Evolutionary conservation across 2,329 filamentous ascomycete genomes (phyloP).

Genomic region (Teratosphaeria destructans): DNA sequence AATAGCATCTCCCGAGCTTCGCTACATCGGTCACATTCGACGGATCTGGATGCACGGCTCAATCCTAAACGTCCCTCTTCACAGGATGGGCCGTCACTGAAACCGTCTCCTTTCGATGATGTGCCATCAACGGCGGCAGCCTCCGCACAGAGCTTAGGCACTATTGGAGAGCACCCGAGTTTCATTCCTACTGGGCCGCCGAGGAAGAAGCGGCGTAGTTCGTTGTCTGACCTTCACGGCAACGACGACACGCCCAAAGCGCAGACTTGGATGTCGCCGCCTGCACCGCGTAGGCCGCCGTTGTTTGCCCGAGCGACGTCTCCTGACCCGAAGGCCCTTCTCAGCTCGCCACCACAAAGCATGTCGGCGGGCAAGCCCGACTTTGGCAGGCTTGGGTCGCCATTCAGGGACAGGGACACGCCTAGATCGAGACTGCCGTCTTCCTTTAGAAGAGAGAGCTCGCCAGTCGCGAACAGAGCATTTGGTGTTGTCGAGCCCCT

Average conservation of each 20-base stretch:
- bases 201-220: constrained; percentile 79
- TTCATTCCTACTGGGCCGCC: constrained; percentile 35
- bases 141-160: constrained; percentile 28
- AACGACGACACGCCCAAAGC: constrained; percentile 42
- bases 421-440: constrained; percentile 24
- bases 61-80: constrained; percentile 43
- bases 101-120: constrained; percentile 6
- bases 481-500: constrained; percentile 10
- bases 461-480: constrained; percentile 22
- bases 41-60: constrained; percentile 52
- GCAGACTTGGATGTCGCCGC: constrained; percentile 9
- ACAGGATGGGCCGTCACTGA: constrained; percentile 35
- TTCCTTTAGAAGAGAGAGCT: constrained; percentile 35
- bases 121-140: constrained; percentile 1
- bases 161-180: constrained; percentile 40
- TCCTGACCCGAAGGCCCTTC: constrained; percentile 19
- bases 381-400: constrained; percentile 30
- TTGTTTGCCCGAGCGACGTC: constrained; percentile 7
- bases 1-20: constrained; percentile 57
- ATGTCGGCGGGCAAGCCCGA: constrained; percentile 28
- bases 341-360: constrained; percentile 27
- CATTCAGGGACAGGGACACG: constrained; percentile 17
- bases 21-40: constrained; percentile 63
- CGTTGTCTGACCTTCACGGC: constrained; percentile 71
- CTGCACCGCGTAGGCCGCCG: constrained; percentile 14